phyloP scores from a whole-genome alignment of 495 filamentous ascomycete genomes.

The Bathelium albidoporum region DNA sequence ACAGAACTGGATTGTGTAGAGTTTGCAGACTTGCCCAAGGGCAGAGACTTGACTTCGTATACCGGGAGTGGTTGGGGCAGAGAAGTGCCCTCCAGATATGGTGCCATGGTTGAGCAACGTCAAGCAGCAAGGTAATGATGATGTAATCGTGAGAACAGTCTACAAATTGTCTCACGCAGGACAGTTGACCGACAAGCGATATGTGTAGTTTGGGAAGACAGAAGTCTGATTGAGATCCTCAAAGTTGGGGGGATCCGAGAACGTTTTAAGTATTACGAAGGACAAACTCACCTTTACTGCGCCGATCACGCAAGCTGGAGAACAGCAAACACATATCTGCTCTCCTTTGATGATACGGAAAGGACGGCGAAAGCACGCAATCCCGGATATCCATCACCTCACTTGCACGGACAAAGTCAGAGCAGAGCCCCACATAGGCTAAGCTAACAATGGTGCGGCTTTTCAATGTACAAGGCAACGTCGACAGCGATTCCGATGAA shows the following conservation, averaged over 20 bases:
- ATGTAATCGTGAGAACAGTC: neutral
- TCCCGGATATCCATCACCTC: neutral
- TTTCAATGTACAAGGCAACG: neutral
- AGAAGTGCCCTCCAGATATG: neutral
- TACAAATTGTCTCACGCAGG: neutral
- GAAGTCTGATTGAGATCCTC: neutral
- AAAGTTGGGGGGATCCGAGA: neutral
- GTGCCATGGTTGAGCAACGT: neutral
- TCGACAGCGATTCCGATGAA: no score
- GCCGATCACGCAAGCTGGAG: neutral
- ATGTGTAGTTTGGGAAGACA: neutral
- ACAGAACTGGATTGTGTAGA: conserved; percentile 7
- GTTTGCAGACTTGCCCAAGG: neutral
- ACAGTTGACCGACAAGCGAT: neutral
- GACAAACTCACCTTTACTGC: neutral
- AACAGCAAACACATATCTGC: neutral
- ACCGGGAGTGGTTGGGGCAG: conserved; percentile 1
- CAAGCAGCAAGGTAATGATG: neutral
- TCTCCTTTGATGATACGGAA: neutral
- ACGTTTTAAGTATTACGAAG: neutral
- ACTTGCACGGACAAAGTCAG: neutral
- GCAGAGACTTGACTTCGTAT: neutral
- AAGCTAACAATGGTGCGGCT: conserved; percentile 1
- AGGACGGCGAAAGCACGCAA: neutral
- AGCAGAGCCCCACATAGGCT: conserved; percentile 4